phyloP scores from a whole-genome alignment of 257 asterid species.

The Nicotiana attenuata region DNA sequence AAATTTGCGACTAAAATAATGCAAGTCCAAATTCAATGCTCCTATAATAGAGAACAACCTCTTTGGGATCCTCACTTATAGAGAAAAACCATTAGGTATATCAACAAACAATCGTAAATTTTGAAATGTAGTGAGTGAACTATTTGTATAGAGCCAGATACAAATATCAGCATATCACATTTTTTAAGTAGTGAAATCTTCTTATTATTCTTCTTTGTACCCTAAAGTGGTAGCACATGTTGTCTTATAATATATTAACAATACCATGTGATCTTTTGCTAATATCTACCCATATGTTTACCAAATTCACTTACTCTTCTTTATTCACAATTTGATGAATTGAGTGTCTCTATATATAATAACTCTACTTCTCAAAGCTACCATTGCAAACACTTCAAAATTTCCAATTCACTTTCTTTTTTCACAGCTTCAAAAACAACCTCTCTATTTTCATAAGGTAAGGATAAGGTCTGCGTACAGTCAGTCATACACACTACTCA shows the following conservation, averaged over 20 bases:
- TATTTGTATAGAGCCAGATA: not conserved
- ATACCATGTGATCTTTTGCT: slow-evolving; percentile 57
- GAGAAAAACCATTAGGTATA: not conserved
- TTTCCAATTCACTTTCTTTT: too few species aligned
- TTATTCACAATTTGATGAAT: not conserved
- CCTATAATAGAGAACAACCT: slow-evolving; percentile 11
- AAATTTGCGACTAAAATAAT: not conserved
- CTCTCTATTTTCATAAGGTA: too few species aligned
- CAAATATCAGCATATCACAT: slow-evolving; percentile 3
- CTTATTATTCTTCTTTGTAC: slow-evolving; percentile 12
- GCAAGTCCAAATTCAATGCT: slow-evolving; percentile 37
- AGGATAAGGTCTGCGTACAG: too few species aligned
- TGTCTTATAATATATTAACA: slow-evolving; percentile 49
- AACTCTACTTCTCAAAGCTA: not conserved
- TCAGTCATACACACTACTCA: too few species aligned
- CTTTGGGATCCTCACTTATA: slow-evolving; percentile 11
- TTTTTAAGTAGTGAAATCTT: slow-evolving; percentile 9
- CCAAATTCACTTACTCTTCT: slow-evolving; percentile 26
- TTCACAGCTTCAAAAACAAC: too few species aligned
- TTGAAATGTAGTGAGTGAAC: slow-evolving; percentile 3
- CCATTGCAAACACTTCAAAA: not conserved
- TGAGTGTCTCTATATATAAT: slow-evolving; percentile 1
- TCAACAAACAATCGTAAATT: slow-evolving; percentile 12
- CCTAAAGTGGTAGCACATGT: slow-evolving; percentile 55
- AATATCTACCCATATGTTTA: slow-evolving; percentile 33